Evolutionary conservation across 257 asterid genomes (phyloP).

Genomic region (Solanum paucissectum): DNA sequence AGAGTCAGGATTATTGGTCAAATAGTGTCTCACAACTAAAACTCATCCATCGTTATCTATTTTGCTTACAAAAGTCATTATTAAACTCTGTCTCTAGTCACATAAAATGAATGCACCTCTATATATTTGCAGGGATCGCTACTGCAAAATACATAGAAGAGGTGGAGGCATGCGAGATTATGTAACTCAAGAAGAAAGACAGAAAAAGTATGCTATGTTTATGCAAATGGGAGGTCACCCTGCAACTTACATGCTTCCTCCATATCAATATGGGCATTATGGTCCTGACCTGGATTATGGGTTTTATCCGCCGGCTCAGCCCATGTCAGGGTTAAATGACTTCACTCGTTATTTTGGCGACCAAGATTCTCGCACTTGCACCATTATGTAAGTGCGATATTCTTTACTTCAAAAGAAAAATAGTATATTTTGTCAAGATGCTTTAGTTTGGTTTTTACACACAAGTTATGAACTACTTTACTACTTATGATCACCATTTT

Average conservation of each 20-base stretch:
- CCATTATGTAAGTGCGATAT: neutral
- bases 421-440: neutral
- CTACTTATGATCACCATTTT: neutral
- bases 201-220: neutral
- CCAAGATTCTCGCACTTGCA: neutral
- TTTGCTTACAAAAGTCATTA: neutral
- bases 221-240: neutral
- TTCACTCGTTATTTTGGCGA: neutral
- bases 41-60: neutral
- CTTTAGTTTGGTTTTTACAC: neutral
- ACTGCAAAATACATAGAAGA: conserved; percentile 6
- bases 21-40: neutral
- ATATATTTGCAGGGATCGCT: neutral
- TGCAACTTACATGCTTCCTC: neutral
- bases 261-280: neutral
- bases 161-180: neutral
- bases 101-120: neutral
- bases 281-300: neutral
- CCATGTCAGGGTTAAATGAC: neutral
- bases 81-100: neutral
- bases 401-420: too few species aligned
- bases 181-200: neutral
- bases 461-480: neutral
- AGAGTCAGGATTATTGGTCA: neutral
- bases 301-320: neutral